Evolutionary conservation across 2,329 filamentous ascomycete species (phyloP), one percentile per base, ranked within the genome.

Genomic region (Fusarium cicatricum): DNA sequence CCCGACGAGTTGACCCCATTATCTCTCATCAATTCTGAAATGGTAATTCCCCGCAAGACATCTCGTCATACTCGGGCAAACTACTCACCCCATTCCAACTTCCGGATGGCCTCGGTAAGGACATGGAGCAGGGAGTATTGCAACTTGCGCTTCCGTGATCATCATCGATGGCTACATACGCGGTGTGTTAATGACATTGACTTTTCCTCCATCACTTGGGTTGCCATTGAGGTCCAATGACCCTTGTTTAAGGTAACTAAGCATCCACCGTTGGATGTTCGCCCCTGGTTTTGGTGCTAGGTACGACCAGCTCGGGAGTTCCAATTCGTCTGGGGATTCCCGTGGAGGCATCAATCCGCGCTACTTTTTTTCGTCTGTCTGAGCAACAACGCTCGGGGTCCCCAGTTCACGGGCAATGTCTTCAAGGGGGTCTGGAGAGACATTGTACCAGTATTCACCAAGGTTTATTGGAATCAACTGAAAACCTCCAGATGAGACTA

Each of bases 31-130:
- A 58, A 48, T 58, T 36, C 28, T 21, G 19, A 49, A 36, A 17
- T 32, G 23, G 26, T 15, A 26, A 37, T 53, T 23, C 23, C 16
- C 37, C 44, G 23, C 40, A 54, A 50, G 14, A 40, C 23, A 52
- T 57, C 28, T 55, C 52, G 48, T 53, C 58, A 58, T 62, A 58
- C 23, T 19, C 46, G 15, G 32, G 31, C 39, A 23, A 40, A 37
- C 33, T 42, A 23, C 15, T 33, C 38, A 50, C 44, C 48, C 41
- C 39, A 42, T 46, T 51, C 54, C 36, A 54, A 41, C 28, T 41
- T 36, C 37, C 51, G 21, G 12, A 43, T 19, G 38, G 15, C 26
- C 45, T 45, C 47, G 40, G 28, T 21, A 40, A 34, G n/a, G 32
- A 19, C 23, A 16, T 47, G 31, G 16, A 28, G 34, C 46, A 17